phyloP scores from a whole-genome alignment of 2,329 filamentous ascomycete genomes.

The Aspergillus transmontanensis region DNA sequence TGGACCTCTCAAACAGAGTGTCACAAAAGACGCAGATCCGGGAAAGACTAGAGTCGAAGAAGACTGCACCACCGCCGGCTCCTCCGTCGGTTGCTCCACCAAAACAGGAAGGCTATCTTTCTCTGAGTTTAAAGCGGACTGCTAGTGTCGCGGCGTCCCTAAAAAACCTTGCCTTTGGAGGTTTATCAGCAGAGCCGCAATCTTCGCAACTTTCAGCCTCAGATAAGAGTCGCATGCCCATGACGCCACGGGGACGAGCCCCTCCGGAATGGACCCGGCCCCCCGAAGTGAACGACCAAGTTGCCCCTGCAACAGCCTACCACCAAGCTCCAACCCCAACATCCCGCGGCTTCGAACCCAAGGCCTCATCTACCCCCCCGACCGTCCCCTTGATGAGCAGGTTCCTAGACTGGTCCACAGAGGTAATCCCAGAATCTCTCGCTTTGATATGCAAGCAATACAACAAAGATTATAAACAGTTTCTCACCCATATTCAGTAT shows the following conservation, averaged over 20 bases:
- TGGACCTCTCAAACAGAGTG: constrained; percentile 37
- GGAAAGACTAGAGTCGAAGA: constrained; percentile 38
- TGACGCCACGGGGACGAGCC: constrained; percentile 53
- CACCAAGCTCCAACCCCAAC: constrained; percentile 74
- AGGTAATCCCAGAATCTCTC: constrained; percentile 48
- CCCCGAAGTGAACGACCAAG: constrained; percentile 73
- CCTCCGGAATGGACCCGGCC: constrained; percentile 64
- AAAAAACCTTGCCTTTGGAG: constrained; percentile 62
- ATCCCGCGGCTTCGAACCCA: constrained; percentile 72
- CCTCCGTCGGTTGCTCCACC: constrained; percentile 53
- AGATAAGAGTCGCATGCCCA: constrained; percentile 38
- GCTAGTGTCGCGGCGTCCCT: constrained; percentile 67
- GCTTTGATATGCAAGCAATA: constrained; percentile 14
- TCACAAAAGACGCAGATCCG: constrained; percentile 43
- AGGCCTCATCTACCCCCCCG: constrained; percentile 61
- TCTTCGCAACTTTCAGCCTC: constrained; percentile 30
- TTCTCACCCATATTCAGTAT: constrained; percentile 58
- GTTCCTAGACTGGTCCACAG: constrained; percentile 94
- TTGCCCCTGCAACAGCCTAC: constrained; percentile 69
- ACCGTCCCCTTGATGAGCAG: constrained; percentile 75
- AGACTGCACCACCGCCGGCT: constrained; percentile 44
- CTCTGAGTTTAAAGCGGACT: constrained; percentile 61
- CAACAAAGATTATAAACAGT: constrained; percentile 16
- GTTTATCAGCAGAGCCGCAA: constrained; percentile 35
- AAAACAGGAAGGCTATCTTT: constrained; percentile 64